Percentiles rank a stretch among this genome's conserved stretches.
Conservation (phyloP, 2,329 filamentous ascomycete species). For the Cordyceps tenuipes region DNA sequence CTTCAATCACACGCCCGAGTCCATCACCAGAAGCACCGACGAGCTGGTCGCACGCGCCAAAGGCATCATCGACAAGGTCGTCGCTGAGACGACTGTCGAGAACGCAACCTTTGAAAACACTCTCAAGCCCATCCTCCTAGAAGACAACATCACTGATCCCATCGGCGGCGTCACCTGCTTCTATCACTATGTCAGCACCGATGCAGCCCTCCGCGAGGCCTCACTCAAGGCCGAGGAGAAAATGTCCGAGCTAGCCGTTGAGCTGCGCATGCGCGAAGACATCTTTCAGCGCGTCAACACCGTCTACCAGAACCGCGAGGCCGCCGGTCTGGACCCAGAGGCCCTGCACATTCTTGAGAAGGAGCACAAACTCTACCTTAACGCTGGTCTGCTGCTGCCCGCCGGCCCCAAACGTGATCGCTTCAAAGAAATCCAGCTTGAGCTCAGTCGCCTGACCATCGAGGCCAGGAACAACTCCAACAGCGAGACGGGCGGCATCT, state of each 20-base stretch:
- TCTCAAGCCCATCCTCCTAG: slow-evolving; percentile 54
- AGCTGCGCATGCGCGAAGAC: slow-evolving; percentile 74
- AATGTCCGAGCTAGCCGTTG: slow-evolving; percentile 69
- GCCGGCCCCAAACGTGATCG: slow-evolving; percentile 62
- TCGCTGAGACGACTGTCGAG: slow-evolving; percentile 45
- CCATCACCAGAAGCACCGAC: slow-evolving; percentile 60
- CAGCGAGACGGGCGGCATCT: slow-evolving; percentile 70
- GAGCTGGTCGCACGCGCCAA: slow-evolving; percentile 55
- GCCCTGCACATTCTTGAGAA: slow-evolving; percentile 66
- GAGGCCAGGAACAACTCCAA: slow-evolving; percentile 74
- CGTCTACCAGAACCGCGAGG: slow-evolving; percentile 43
- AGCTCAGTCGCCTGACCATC: slow-evolving; percentile 64
- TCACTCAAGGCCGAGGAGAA: slow-evolving; percentile 69
- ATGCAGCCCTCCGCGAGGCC: slow-evolving; percentile 62
- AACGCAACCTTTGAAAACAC: slow-evolving; percentile 47
- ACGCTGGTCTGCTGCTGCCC: slow-evolving; percentile 65
- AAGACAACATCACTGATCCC: slow-evolving; percentile 55
- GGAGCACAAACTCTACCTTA: slow-evolving; percentile 68
- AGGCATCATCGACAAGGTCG: slow-evolving; percentile 57
- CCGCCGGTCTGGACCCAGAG: slow-evolving; percentile 55
- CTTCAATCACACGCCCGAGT: slow-evolving; percentile 66
- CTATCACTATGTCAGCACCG: slow-evolving; percentile 71
- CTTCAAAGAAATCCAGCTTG: slow-evolving; percentile 82
- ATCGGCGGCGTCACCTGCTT: slow-evolving; percentile 62
- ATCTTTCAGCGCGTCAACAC: slow-evolving; percentile 61